Evolutionary conservation across 2,329 filamentous ascomycete species (phyloP), one percentile per base, ranked within the genome.

Genomic region (Botryotinia calthae): DNA sequence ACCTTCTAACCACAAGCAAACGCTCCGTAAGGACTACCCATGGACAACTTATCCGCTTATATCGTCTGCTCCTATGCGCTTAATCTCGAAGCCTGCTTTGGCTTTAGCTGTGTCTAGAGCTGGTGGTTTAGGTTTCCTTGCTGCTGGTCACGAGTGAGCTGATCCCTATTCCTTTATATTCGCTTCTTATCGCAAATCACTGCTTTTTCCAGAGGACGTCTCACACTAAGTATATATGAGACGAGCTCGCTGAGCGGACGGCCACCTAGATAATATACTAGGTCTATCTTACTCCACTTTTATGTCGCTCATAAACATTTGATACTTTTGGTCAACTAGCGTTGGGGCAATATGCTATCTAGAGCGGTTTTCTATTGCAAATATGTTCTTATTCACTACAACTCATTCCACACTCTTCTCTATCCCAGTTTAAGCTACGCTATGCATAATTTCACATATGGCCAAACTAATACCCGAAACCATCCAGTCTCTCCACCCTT

Each of bases 41-140:
- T 74, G 73, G 73, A 71, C 58, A 44, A 44, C 62, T 28, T 59
- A 68, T 62, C 73, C 73, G 28, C 54, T 92, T 31, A 84, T 94
- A 44, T 83, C 86, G 63, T 84, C 85, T 54, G 91, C 90, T 1
- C 92, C 92, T 0, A 93, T 94, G 91, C 87, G 90, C 63, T 84
- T 89, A 51, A 88, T 93, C 85, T 76, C 85, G 80, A 78, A 86
- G 80, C 74, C 85, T 79, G 76, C 82, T 0, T 85, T 93, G 4
- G 89, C 90, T 4, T 82, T 89, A 46, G 86, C 88, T 61, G 86
- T 93, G 22, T 89, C 87, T 2, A 82, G 82, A 76, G 86, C 87
- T 46, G 85, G 86, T 8, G 86, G 86, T 6, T 74, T 87, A 1
- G 87, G 85, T 18, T 86, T 86, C 76, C 81, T 86, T 63, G 85